Evolutionary conservation across 2,329 filamentous ascomycete genomes (phyloP).

Genomic region (Verticillium alfalfae): DNA sequence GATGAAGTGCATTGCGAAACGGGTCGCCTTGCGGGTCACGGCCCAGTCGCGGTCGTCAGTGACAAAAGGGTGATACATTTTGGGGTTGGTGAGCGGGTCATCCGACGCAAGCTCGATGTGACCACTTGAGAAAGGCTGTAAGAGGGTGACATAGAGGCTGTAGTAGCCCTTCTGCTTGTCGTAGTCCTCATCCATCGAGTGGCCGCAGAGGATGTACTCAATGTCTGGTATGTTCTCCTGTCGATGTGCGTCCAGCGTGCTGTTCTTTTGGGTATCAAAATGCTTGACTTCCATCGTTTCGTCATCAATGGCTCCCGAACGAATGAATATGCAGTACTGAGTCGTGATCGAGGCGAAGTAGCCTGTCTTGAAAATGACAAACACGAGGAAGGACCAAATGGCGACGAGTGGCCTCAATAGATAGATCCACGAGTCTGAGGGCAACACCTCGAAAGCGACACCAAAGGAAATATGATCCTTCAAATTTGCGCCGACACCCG

Average conservation of each 20-base stretch:
- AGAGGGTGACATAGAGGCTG: slow-evolving; percentile 18
- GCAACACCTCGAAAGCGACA: slow-evolving; percentile 18
- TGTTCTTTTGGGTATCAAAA: slow-evolving; percentile 1
- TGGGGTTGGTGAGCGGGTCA: slow-evolving; percentile 24
- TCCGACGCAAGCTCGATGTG: slow-evolving; percentile 24
- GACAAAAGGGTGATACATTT: slow-evolving; percentile 22
- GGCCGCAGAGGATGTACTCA: slow-evolving; percentile 31
- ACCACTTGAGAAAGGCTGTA: slow-evolving; percentile 23
- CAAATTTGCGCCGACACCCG: slow-evolving; percentile 18
- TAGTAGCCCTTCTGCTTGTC: slow-evolving; percentile 16
- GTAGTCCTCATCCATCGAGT: slow-evolving; percentile 19
- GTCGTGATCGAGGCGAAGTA: slow-evolving; percentile 15
- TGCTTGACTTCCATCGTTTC: slow-evolving; percentile 15
- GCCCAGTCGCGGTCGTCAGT: slow-evolving; percentile 19
- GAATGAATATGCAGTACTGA: slow-evolving; percentile 16
- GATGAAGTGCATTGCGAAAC: slow-evolving; percentile 22
- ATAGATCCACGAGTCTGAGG: slow-evolving; percentile 15
- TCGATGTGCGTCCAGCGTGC: slow-evolving; percentile 12
- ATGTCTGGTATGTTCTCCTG: slow-evolving; percentile 20
- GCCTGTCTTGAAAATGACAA: slow-evolving; percentile 19
- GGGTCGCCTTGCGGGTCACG: slow-evolving; percentile 16
- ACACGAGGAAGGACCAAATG: slow-evolving; percentile 21
- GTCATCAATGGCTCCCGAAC: slow-evolving; percentile 18
- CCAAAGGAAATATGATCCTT: slow-evolving; percentile 20
- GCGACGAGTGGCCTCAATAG: slow-evolving; percentile 13